Base-by-base conservation (phyloP, 2,329 filamentous ascomycete genomes). In the Zopfia rhizophila region DNA sequence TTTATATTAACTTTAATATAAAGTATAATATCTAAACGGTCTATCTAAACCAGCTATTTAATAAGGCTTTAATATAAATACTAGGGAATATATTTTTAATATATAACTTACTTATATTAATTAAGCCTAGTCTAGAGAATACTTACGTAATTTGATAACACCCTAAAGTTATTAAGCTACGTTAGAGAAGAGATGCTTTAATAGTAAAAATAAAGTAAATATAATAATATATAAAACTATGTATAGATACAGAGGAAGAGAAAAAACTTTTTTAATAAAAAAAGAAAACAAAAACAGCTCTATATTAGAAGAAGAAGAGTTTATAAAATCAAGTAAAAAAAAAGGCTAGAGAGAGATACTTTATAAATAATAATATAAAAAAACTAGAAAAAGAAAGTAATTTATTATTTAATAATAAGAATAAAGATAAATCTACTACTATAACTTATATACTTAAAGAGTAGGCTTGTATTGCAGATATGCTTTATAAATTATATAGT, bases 51-150 rank as follows among this genome's bases (percentile, higher is more conserved):
- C 7, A 37, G 13, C 33, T 21, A 8, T 37, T 21, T 13, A n/a
- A 37, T 13, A 37, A 7, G 18, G 33, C 33, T 37, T 7, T 37
- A n/a, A 37, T 37, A 10, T 22, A 37, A 21, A n/a, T 13, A 24
- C 14, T 37, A n/a, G 33, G 18, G 18, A 37, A 37, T 13, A 37
- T 37, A n/a, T 37, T n/a, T 7, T 13, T 37, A n/a, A 37, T 21
- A 21, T 21, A n/a, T 24, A n/a, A 37, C 33, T 21, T n/a, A 13
- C 33, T 37, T n/a, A 21, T n/a, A 37, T 21, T n/a, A 13, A 37
- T 21, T n/a, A 37, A 24, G 33, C 33, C 24, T n/a, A 37, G 33
- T 37, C 18, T n/a, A 13, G 33, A 37, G 10, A n/a, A 37, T 37
- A n/a, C 18, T 3, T n/a, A n/a, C n/a, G n/a, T n/a, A n/a, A n/a